phyloP scores from a whole-genome alignment of 116 monocot genomes.

The Dioscorea cayenensis region DNA sequence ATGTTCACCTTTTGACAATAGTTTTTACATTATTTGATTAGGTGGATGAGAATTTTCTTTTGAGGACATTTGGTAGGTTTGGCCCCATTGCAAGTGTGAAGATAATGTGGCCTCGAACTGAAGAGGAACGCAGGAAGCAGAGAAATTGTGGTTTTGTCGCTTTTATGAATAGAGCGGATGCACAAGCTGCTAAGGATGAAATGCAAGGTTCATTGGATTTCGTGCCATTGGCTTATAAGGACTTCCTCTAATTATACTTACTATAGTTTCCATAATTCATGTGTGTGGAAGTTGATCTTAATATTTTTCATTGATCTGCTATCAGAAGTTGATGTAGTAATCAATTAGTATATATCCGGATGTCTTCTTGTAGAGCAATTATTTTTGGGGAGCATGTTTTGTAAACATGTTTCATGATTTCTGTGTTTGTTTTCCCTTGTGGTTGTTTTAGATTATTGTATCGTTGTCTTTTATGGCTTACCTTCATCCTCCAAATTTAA shows the following conservation, averaged over 20 bases:
- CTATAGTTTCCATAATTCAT: not conserved
- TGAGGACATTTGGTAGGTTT: constrained; percentile 99
- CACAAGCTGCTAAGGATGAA: constrained; percentile 99
- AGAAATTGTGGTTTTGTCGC: constrained; percentile 99
- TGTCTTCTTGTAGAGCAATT: not conserved
- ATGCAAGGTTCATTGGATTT: constrained; percentile 87
- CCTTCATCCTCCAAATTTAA: no score
- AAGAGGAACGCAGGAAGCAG: constrained; percentile 89
- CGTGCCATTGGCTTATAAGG: not conserved
- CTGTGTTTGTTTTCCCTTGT: no score
- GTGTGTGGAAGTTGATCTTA: not conserved
- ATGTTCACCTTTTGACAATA: not conserved
- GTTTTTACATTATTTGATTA: constrained; percentile 10
- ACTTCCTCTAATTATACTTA: not conserved
- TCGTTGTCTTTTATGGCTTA: no score
- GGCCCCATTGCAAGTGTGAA: constrained; percentile 99
- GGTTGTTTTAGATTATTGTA: no score
- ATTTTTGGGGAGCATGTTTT: not conserved
- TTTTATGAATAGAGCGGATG: constrained; percentile 98
- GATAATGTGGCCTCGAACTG: constrained; percentile 99
- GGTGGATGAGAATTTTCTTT: constrained; percentile 99
- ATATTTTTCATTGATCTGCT: not conserved
- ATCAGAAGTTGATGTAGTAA: not conserved
- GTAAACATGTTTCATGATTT: no score
- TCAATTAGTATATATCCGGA: not conserved